Percentiles rank a stretch among this genome's conserved stretches.
phyloP scores from a whole-genome alignment of 2,329 filamentous ascomycete species.

The Xylariomycetidae sp. region DNA sequence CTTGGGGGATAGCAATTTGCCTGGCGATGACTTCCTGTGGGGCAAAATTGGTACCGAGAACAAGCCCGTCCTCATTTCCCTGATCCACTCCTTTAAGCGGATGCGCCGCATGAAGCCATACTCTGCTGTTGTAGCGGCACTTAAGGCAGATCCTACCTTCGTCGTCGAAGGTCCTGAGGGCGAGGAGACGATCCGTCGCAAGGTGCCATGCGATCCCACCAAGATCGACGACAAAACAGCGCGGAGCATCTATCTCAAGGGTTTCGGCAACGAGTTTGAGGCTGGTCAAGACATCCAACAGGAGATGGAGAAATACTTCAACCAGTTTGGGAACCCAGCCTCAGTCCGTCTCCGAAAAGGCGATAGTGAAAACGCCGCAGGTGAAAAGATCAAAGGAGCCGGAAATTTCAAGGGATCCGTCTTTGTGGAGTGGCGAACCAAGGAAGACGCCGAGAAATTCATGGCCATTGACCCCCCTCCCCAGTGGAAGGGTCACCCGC shows the following conservation, averaged over 20 bases:
- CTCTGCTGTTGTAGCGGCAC: constrained; percentile 72
- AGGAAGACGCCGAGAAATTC: constrained; percentile 76
- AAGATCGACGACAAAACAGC: constrained; percentile 61
- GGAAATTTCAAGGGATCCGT: constrained; percentile 99
- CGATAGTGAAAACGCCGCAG: too few species aligned
- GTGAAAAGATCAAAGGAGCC: constrained; percentile 55
- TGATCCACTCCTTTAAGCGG: constrained; percentile 83
- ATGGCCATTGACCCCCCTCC: constrained; percentile 74
- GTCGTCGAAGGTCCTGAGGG: constrained; percentile 69
- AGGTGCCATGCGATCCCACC: constrained; percentile 58
- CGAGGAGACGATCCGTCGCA: constrained; percentile 68
- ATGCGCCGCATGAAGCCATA: constrained; percentile 94
- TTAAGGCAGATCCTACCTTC: constrained; percentile 70
- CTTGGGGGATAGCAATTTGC: constrained; percentile 54
- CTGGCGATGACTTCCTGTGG: constrained; percentile 83
- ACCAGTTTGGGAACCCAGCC: constrained; percentile 70
- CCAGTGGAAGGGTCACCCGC: constrained; percentile 72
- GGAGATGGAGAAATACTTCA: constrained; percentile 89
- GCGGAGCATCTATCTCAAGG: constrained; percentile 84
- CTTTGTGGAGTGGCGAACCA: constrained; percentile 83
- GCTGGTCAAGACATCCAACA: constrained; percentile 90
- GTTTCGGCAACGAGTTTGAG: constrained; percentile 79
- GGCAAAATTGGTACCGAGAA: constrained; percentile 72
- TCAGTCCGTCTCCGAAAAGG: constrained; percentile 80
- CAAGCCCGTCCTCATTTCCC: constrained; percentile 70